phyloP scores from a whole-genome alignment of 2,329 filamentous ascomycete species.

The Chrysoporthe puriensis region DNA sequence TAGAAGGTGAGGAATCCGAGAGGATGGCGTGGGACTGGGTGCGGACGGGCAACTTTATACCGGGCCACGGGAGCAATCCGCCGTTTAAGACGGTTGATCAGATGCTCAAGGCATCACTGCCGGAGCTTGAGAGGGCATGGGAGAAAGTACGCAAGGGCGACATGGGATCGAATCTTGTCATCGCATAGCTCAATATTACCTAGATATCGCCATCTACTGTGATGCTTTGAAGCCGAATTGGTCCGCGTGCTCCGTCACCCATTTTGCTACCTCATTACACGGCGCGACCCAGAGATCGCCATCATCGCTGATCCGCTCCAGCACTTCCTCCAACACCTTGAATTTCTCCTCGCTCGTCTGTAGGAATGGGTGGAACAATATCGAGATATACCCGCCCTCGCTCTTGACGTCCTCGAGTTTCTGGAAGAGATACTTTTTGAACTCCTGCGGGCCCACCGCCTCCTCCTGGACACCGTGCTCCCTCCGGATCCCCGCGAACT shows the following conservation, averaged over 20 bases:
- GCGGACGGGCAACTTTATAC: conserved; percentile 14
- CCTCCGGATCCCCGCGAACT: conserved; percentile 33
- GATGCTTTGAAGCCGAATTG: conserved; percentile 18
- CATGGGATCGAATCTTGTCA: neutral
- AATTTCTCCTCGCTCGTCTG: conserved; percentile 35
- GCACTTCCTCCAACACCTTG: conserved; percentile 33
- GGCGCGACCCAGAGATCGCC: conserved; percentile 36
- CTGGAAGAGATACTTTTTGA: conserved; percentile 31
- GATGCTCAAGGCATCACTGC: conserved; percentile 7
- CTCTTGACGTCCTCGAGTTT: conserved; percentile 32
- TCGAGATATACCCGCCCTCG: conserved; percentile 33
- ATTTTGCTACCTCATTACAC: conserved; percentile 35
- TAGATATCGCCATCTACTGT: neutral
- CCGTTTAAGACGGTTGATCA: conserved; percentile 14
- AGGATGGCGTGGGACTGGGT: conserved; percentile 21
- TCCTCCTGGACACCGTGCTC: conserved; percentile 29
- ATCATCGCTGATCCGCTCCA: conserved; percentile 31
- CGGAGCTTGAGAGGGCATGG: conserved; percentile 14
- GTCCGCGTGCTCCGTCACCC: conserved; percentile 31
- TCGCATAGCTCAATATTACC: neutral
- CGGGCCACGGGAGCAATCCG: conserved; percentile 7
- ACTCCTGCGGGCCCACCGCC: conserved; percentile 28
- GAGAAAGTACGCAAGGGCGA: neutral
- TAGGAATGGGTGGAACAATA: conserved; percentile 39
- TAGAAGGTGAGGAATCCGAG: conserved; percentile 21